These are phyloP conservation scores for Fraxinus ornus DNA, from an alignment of 305 asterid species.

Conservation along the genomic window DNA sequence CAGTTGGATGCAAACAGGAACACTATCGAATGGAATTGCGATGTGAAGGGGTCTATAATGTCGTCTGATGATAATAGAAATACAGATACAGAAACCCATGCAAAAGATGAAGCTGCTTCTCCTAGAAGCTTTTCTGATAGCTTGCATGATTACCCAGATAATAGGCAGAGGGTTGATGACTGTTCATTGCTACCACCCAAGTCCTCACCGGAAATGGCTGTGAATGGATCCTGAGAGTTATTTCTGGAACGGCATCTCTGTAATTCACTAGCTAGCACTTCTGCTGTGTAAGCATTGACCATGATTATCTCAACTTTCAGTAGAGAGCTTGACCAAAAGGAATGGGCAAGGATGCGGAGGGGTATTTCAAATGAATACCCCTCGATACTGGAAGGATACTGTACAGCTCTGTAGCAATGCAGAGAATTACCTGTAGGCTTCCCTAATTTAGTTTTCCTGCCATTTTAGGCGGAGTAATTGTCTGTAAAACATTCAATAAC, in stretches of 20 bases:
- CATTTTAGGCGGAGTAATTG: conserved; percentile 3
- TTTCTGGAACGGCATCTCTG: conserved; percentile 21
- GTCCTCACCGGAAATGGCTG: conserved; percentile 81
- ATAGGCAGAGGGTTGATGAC: conserved; percentile 50
- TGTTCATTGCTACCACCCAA: conserved; percentile 46
- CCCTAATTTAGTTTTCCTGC: conserved; percentile 5
- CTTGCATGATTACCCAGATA: conserved; percentile 43
- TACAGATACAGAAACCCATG: conserved; percentile 33
- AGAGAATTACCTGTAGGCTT: conserved; percentile 18
- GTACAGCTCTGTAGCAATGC: conserved; percentile 67
- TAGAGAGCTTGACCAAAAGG: conserved; percentile 14
- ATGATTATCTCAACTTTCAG: background rate
- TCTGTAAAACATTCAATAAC: conserved; percentile 1
- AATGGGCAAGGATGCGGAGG: conserved; percentile 16
- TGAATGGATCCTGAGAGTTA: conserved; percentile 65
- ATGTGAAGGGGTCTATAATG: conserved; percentile 32
- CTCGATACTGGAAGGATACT: conserved; percentile 51
- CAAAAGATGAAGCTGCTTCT: conserved; percentile 40
- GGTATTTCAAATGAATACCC: conserved; percentile 24
- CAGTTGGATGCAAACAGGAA: conserved; percentile 35
- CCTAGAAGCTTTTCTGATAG: conserved; percentile 41
- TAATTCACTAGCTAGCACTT: conserved; percentile 13
- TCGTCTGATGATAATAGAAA: conserved; percentile 30
- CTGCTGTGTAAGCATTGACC: conserved; percentile 7
- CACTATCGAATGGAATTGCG: conserved; percentile 25